Evolutionary conservation across 768 basidiomycete genomes (phyloP), one percentile per base, ranked within the genome.

Genomic region (Collybia nuda): DNA sequence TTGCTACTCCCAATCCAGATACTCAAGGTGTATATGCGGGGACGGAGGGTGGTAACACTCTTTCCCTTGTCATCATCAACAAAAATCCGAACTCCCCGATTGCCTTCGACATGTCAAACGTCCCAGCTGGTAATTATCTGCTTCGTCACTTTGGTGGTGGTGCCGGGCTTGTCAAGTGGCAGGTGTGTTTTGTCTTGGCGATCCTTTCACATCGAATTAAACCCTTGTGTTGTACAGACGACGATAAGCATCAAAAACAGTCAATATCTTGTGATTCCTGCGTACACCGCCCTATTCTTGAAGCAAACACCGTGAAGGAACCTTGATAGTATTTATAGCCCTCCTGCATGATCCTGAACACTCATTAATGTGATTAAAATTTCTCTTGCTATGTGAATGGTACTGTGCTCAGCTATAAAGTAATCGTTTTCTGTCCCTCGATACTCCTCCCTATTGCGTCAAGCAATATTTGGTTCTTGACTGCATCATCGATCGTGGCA

Each of bases 131-230:
- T 5, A 61, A 56, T 9, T 82, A 82, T 62, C 76, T 80, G 56
- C 40, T 80, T 21, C 72, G 79, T n/a, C 80, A 82, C 62, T 82
- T 81, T 55, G 80, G 80, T 54, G 80, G 79, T 43, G 67, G 59
- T 21, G 74, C 79, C 6, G 80, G 80, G 5, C 54, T 77, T 14
- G 79, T 79, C 14, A 80, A 80, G 65, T 82, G 73, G 72, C 78
- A 81, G 75, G 78, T 77, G 54, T 52, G 72, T 45, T 38, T 24
- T 35, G 7, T 22, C 22, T 44, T 11, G 5, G 15, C 32, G 42
- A 39, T 3, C 40, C 36, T 19, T 40, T 37, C 39, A 12, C 17
- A 8, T 36, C 32, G 14, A 19, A n/a, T 22, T 11, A 44, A 23
- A 18, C 4, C 9, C 14, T 18, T 18, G 6, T 41, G 14, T 40